phyloP scores from a whole-genome alignment of 2,329 filamentous ascomycete species.

The Beauveria brongniartii region DNA sequence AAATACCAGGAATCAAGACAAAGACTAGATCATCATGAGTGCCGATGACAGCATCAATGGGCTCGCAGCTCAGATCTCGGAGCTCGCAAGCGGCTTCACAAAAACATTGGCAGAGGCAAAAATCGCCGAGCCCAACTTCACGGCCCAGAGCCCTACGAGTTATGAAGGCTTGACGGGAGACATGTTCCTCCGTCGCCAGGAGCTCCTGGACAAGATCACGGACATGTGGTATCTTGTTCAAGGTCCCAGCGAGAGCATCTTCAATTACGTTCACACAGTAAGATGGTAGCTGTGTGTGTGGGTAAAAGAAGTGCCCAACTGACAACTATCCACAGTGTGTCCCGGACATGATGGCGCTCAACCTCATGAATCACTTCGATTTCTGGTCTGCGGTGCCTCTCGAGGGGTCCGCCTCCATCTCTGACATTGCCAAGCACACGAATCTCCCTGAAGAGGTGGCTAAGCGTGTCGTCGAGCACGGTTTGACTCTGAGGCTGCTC shows the following conservation, averaged over 20 bases:
- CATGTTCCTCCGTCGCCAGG: slow-evolving; percentile 34
- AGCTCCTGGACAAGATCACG: slow-evolving; percentile 35
- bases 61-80: slow-evolving; percentile 36
- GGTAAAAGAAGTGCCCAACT: neutral
- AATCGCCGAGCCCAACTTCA: slow-evolving; percentile 33
- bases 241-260: slow-evolving; percentile 42
- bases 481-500: slow-evolving; percentile 31
- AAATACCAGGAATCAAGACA: neutral
- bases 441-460: slow-evolving; percentile 31
- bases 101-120: slow-evolving; percentile 33
- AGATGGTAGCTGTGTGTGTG: slow-evolving; percentile 6
- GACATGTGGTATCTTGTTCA: slow-evolving; percentile 39
- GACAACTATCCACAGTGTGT: slow-evolving; percentile 26
- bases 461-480: slow-evolving; percentile 30
- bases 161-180: slow-evolving; percentile 34
- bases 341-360: slow-evolving; percentile 36
- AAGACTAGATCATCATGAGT: slow-evolving; percentile 15
- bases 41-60: slow-evolving; percentile 30
- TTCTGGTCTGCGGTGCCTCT: slow-evolving; percentile 44
- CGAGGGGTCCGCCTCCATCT: slow-evolving; percentile 34
- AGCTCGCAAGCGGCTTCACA: slow-evolving; percentile 34
- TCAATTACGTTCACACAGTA: slow-evolving; percentile 35
- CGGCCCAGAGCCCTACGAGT: slow-evolving; percentile 33
- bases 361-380: slow-evolving; percentile 43
- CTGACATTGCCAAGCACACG: slow-evolving; percentile 29